These are phyloP conservation scores for Neurospora tetraspora DNA, from an alignment of 495 filamentous ascomycete species.

Conservation along the genomic window DNA sequence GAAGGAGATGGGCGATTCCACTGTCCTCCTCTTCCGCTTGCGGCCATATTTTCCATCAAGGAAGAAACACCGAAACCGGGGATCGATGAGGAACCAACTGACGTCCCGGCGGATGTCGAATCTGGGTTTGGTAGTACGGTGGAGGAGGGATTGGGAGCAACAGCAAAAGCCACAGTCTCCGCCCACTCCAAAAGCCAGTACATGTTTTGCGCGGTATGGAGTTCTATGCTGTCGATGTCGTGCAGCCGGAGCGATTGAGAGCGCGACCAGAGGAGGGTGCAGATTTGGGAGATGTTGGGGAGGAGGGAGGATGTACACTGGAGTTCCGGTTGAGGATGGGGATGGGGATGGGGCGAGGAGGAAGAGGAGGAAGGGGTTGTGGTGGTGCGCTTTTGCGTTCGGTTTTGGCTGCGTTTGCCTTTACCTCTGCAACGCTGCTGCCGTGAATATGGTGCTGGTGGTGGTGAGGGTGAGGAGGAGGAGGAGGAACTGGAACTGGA, in stretches of 20 bases:
- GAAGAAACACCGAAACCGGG: neutral
- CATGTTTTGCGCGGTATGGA: constrained; percentile 14
- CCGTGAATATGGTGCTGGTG: neutral
- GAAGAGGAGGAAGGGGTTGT: neutral
- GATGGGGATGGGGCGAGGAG: neutral
- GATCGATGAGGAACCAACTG: neutral
- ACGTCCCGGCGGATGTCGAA: neutral
- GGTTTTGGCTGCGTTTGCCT: neutral
- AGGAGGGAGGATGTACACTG: constrained; percentile 8
- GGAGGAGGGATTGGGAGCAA: neutral
- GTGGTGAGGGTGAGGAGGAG: neutral
- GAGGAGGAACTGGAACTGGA: neutral
- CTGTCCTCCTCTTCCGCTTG: neutral
- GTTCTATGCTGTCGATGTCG: constrained; percentile 11
- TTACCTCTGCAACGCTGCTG: neutral
- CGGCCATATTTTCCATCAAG: neutral
- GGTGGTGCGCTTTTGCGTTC: neutral
- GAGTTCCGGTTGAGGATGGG: neutral
- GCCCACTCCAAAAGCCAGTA: constrained; percentile 14
- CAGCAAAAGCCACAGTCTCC: constrained; percentile 13
- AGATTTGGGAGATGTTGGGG: constrained; percentile 19
- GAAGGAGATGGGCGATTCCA: neutral
- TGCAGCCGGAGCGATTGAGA: constrained; percentile 11
- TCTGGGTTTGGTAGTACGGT: neutral
- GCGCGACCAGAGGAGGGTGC: constrained; percentile 17